Conservation (phyloP, 2,329 filamentous ascomycete genomes). For the Fusarium chlamydosporum region DNA sequence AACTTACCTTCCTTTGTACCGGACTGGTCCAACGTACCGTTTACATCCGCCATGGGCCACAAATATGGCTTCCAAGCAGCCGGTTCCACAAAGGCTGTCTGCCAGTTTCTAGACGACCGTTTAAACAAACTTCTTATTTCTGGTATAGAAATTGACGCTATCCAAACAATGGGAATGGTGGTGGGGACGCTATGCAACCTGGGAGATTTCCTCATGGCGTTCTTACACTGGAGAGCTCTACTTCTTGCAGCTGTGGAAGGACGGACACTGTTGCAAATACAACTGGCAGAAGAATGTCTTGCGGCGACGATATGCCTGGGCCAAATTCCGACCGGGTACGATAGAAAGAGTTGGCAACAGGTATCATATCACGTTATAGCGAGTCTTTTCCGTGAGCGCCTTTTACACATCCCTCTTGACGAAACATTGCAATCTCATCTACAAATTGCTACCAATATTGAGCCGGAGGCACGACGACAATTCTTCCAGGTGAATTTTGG, state of each 20-base stretch:
- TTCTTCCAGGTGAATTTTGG: conserved; percentile 26
- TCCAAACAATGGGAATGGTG: conserved; percentile 19
- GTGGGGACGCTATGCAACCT: conserved; percentile 32
- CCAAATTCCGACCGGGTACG: conserved; percentile 12
- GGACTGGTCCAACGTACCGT: conserved; percentile 34
- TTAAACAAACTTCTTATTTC: conserved; percentile 36
- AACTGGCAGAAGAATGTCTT: conserved; percentile 24
- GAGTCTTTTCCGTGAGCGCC: conserved; percentile 23
- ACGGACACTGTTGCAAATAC: neutral
- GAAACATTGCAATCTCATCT: neutral
- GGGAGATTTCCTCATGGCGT: conserved; percentile 37
- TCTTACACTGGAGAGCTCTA: conserved; percentile 36
- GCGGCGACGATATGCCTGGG: conserved; percentile 31
- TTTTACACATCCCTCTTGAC: conserved; percentile 19
- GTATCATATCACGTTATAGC: conserved; percentile 20
- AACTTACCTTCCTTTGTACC: conserved; percentile 33
- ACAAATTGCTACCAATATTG: neutral
- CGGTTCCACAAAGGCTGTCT: neutral
- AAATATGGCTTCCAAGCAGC: conserved; percentile 27
- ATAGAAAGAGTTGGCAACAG: conserved; percentile 16
- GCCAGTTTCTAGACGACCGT: conserved; percentile 14
- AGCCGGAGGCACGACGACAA: conserved; percentile 9
- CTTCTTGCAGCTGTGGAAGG: neutral
- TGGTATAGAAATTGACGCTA: conserved; percentile 4
- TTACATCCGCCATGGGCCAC: conserved; percentile 25